phyloP scores from a whole-genome alignment of 805 yeast genomes.

The Peterozyma toletana region DNA sequence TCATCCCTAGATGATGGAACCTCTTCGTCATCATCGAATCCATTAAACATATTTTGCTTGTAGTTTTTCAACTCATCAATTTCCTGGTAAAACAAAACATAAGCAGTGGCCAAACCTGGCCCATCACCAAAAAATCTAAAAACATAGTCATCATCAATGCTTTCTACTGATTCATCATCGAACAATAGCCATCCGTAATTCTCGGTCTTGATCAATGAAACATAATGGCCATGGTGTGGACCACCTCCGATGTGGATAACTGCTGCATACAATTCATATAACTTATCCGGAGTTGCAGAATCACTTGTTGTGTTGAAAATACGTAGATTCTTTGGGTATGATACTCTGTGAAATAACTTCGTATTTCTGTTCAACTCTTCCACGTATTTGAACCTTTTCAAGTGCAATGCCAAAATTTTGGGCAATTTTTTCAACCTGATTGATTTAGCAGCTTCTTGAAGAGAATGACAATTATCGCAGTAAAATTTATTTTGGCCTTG shows the following conservation, averaged over 20 bases:
- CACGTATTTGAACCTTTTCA: slow-evolving; percentile 87
- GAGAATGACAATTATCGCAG: slow-evolving; percentile 83
- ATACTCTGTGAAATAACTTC: slow-evolving; percentile 79
- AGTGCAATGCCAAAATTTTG: slow-evolving; percentile 69
- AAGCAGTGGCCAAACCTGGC: slow-evolving; percentile 86
- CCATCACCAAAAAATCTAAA: slow-evolving; percentile 83
- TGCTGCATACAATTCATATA: slow-evolving; percentile 77
- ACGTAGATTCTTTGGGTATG: slow-evolving; percentile 68
- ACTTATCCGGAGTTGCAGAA: slow-evolving; percentile 40
- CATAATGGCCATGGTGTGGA: slow-evolving; percentile 96
- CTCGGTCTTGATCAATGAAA: slow-evolving; percentile 73
- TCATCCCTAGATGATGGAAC: too few relatives aligned
- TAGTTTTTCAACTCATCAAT: slow-evolving; percentile 31
- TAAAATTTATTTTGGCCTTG: slow-evolving; percentile 86
- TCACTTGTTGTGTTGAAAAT: slow-evolving; percentile 63
- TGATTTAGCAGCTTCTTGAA: slow-evolving; percentile 91
- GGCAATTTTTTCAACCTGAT: slow-evolving; percentile 78
- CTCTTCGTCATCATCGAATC: slow-evolving; percentile 16
- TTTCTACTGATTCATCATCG: slow-evolving; percentile 93
- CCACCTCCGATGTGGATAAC: slow-evolving; percentile 97
- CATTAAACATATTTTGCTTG: slow-evolving; percentile 19
- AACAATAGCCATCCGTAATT: slow-evolving; percentile 83
- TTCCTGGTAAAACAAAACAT: slow-evolving; percentile 64
- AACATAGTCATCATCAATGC: slow-evolving; percentile 78
- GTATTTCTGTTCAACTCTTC: slow-evolving; percentile 77